Evolutionary conservation across 306 rosid genomes (phyloP), one percentile per base, ranked within the genome.

Genomic region (Canavalia ensiformis): DNA sequence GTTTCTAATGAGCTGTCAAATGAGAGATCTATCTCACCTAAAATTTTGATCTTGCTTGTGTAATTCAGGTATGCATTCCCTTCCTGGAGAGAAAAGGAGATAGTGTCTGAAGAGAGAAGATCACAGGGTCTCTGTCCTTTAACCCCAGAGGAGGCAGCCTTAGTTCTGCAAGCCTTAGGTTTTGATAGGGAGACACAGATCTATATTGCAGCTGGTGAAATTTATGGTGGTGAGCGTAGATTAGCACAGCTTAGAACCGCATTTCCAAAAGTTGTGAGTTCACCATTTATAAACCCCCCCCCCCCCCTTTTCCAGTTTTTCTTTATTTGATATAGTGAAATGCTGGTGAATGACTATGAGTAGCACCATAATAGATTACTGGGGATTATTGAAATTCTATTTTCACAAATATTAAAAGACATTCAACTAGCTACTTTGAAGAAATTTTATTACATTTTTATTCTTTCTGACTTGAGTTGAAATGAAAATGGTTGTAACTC

Each of bases 81-180:
- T 81, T 93, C 96, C 90, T 95, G 99, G 98, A 93, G 98, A 83
- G 99, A 93, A 85, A 95, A 95, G 84, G 99, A 93, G 89, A 95
- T 95, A 79, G 86, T 89, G 60, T 95, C 99, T n/a, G 92, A 87
- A 79, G 90, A 90, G 78, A 90, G 79, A 87, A 93, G 99, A 83
- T 85, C 88, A 25, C 97, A 90, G 80, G 99, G 99, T 71, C 86
- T 90, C 68, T 95, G 99, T 80, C 99, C 99, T 79, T 88, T 95
- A 85, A 93, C 98, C 62, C 98, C 98, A 39, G 99, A 95, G 88
- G 99, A 95, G 89, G 74, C 88, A 8, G 84, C 90, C 10, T 72
- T 91, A 73, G 68, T 94, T 81, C 79, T 95, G 89, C 94, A 84
- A 90, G 98, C 99, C 60, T 89, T 95, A 83, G 98, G 92, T 59